Evolutionary conservation across 495 filamentous ascomycete species (phyloP), one percentile per base, ranked within the genome.

Genomic region (Lasiosphaeriaceae sp.): DNA sequence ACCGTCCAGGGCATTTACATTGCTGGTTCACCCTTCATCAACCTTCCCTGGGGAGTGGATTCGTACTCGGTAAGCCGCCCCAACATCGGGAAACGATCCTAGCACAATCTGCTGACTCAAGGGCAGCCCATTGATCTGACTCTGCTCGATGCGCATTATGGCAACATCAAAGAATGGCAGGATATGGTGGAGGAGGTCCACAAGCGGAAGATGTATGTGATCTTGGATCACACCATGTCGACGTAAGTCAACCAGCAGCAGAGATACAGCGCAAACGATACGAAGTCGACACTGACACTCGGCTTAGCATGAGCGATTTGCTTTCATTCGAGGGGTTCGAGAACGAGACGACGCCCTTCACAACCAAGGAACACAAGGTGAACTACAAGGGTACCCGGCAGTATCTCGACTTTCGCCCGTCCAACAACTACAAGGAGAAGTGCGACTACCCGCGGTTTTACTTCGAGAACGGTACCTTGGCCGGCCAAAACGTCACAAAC

Each of bases 221-320:
- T 89, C 21, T 73, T 89, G 54, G 86, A 89, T 58, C 86, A 88
- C 60, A 89, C 86, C 4, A 74, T 89, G 64, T 77, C 86, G 44
- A 89, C 86, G 39, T 52, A 54, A 55, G 52, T 55, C 1, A 19
- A 9, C 4, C 23, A 14, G 16, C 45, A 6, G 20, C 45, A 14
- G n/a, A 47, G 45, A 47, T 14, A 34, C 16, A 84, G 84, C 65
- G 71, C 83, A 47, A 80, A 80, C 14, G 83, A 79, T 61, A 67
- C 85, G 31, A 85, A 85, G 47, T 70, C 62, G 6, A 79, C 82
- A 1, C 39, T 2, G 78, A 82, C 1, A 80, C 81, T 1, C n/a
- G n/a, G n/a, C 85, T 85, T 57, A 63, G 2, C 75, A 77, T 88
- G 80, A 83, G 83, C 46, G 83, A 88, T 59, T 72, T 88, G 51